phyloP scores from a whole-genome alignment of 495 filamentous ascomycete species.

The Penicillium waksmanii region DNA sequence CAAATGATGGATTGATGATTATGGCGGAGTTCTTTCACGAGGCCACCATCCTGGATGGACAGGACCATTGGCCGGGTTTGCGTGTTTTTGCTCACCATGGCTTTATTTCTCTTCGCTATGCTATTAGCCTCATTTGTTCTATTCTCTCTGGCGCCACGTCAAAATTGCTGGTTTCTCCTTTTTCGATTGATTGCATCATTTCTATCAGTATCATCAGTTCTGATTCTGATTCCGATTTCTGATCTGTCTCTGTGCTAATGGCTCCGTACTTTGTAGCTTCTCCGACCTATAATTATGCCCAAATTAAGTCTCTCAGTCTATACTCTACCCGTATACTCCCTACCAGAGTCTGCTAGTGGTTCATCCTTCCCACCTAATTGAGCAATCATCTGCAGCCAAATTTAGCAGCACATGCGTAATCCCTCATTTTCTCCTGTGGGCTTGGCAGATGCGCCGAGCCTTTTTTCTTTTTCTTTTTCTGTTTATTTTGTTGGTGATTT shows the following conservation, averaged over 20 bases:
- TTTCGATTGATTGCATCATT: conserved; percentile 5
- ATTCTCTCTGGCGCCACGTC: conserved; percentile 44
- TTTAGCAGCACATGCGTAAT: conserved; percentile 8
- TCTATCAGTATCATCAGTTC: conserved; percentile 5
- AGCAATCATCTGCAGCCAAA: conserved; percentile 6
- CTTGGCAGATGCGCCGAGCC: conserved; percentile 17
- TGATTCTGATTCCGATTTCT: too few relatives aligned
- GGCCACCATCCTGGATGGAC: conserved; percentile 23
- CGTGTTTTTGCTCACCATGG: conserved; percentile 45
- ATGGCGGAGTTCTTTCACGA: conserved; percentile 42
- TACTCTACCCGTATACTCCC: too few relatives aligned
- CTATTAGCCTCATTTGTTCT: conserved; percentile 50
- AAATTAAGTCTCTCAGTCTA: too few relatives aligned
- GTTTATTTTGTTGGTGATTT: background rate
- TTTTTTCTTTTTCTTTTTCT: conserved; percentile 1
- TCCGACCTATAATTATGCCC: too few relatives aligned
- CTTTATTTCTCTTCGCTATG: conserved; percentile 48
- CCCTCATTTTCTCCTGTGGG: conserved; percentile 4
- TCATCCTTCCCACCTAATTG: too few relatives aligned
- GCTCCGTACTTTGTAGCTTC: too few relatives aligned
- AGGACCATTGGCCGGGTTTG: conserved; percentile 22
- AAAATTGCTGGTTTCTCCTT: conserved; percentile 34
- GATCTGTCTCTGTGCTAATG: too few relatives aligned
- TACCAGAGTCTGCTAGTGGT: too few relatives aligned
- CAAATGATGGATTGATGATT: conserved; percentile 47